Percentiles rank a stretch among this genome's conserved stretches.
Evolutionary conservation across 2,329 filamentous ascomycete genomes (phyloP).

Genomic region (Pyricularia grisea): DNA sequence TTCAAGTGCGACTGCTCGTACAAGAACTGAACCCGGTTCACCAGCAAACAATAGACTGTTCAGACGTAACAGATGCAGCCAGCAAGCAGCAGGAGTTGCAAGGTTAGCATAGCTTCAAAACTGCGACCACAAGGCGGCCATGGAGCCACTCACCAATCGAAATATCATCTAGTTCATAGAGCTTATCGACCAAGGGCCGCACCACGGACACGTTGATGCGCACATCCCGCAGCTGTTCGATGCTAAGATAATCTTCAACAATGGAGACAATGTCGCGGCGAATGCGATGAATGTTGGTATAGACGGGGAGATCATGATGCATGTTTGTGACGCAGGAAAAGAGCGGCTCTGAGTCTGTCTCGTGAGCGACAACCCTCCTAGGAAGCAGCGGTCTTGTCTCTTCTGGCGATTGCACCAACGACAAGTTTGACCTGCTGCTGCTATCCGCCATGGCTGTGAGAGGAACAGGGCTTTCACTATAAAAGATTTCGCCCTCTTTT

Average conservation of each 20-base stretch:
- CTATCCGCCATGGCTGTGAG: background rate
- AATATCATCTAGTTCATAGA: conserved; percentile 71
- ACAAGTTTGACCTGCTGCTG: background rate
- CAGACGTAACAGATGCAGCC: background rate
- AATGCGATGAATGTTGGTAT: conserved; percentile 68
- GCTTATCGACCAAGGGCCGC: conserved; percentile 71
- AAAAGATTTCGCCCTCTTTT: background rate
- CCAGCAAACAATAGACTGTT: conserved; percentile 70
- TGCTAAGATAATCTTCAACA: conserved; percentile 53
- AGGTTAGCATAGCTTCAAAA: conserved; percentile 3
- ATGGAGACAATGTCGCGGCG: conserved; percentile 53
- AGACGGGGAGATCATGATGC: conserved; percentile 59
- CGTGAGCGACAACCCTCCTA: conserved; percentile 24
- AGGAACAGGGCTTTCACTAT: background rate
- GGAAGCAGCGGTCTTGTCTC: conserved; percentile 27
- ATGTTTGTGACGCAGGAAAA: conserved; percentile 47
- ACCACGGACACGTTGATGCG: conserved; percentile 75
- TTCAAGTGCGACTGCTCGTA: conserved; percentile 66
- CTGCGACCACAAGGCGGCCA: conserved; percentile 3
- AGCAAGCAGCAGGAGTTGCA: background rate
- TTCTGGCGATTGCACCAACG: background rate
- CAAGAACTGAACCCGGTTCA: conserved; percentile 73
- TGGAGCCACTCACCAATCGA: conserved; percentile 50
- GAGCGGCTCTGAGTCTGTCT: conserved; percentile 28
- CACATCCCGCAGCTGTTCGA: conserved; percentile 70